Base-by-base conservation (phyloP, 208 protist genomes). In the Leishmania amazonensis region DNA sequence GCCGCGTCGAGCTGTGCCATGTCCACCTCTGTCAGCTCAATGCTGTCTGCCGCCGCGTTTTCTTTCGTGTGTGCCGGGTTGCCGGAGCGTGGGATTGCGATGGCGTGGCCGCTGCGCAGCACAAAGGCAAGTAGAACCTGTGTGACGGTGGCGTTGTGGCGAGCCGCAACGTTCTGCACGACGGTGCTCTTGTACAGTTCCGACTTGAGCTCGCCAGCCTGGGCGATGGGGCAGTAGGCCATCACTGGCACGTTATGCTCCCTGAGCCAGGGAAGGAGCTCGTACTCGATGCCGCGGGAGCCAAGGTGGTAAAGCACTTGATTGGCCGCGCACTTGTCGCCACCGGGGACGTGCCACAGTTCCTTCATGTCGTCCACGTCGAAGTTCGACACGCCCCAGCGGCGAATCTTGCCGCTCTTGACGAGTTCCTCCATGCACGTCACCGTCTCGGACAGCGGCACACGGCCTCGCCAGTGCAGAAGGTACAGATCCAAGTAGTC, bases 401-500 rank as follows among this genome's bases (percentile, higher is more conserved):
- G 84, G 38, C 90, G 88, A 8, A 97, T 91, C 51, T 95, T 88
- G 1, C 94, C 94, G 35, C 81, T 77, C 54, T 95, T 76, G 49
- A 97, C 91, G 42, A 97, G 86, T 47, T 88, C 75, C 81, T 94
- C 89, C 94, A 97, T 95, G 19, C 88, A 95, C n/a, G 76, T 84
- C 81, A 93, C 96, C 71, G 94, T 97, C 83, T 97, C 90, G 38
- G 85, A 60, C 6, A 91, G 85, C 21, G 83, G 77, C 31, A 87
- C 83, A 24, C 71, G 54, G 64, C 84, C 80, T n/a, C 91, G 93
- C 93, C 95, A 98, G 85, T 98, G 96, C 76, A 98, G 91, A 35
- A 98, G 91, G 79, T 96, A 98, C 15, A 98, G 87, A 83, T 98
- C 96, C 42, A 98, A 79, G 80, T 98, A 97, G 49, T 89, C 85